Evolutionary conservation across 2,329 filamentous ascomycete species (phyloP).

Genomic region (Pseudocercospora cruenta): DNA sequence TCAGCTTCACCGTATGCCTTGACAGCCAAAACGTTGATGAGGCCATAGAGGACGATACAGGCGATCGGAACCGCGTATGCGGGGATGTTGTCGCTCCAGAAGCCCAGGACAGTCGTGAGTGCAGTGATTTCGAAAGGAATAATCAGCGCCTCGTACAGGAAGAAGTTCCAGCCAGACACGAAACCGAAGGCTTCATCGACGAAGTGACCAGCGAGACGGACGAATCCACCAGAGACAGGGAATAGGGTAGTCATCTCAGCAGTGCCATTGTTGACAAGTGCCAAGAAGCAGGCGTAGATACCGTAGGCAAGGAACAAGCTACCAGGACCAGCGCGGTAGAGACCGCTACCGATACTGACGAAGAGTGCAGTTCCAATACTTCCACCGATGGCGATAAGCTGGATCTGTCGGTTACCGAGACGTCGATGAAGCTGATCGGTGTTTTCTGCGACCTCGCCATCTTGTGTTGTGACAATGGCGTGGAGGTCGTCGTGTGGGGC

Average conservation of each 20-base stretch:
- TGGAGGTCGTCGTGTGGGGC: conserved; percentile 13
- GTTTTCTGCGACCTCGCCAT: conserved; percentile 38
- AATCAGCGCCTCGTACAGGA: conserved; percentile 55
- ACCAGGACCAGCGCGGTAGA: conserved; percentile 48
- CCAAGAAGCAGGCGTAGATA: conserved; percentile 56
- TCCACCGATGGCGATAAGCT: conserved; percentile 25
- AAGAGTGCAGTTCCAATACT: conserved; percentile 34
- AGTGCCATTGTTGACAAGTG: conserved; percentile 65
- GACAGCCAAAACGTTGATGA: conserved; percentile 50
- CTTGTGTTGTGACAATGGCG: conserved; percentile 25
- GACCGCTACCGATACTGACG: conserved; percentile 59
- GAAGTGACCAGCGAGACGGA: conserved; percentile 67
- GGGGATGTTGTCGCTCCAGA: conserved; percentile 51
- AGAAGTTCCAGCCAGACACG: conserved; percentile 51
- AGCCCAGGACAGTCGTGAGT: conserved; percentile 46
- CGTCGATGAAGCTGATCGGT: conserved; percentile 50
- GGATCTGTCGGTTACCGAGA: conserved; percentile 53
- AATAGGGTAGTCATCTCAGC: conserved; percentile 59
- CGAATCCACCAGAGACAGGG: conserved; percentile 50
- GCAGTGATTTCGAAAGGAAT: conserved; percentile 59
- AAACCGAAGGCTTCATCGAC: conserved; percentile 69
- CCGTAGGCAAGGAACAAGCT: conserved; percentile 28
- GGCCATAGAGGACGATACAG: conserved; percentile 41
- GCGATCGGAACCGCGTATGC: conserved; percentile 46
- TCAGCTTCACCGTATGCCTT: conserved; percentile 50